Conservation (phyloP, 257 asterid genomes). For the Ocimum tenuiflorum region DNA sequence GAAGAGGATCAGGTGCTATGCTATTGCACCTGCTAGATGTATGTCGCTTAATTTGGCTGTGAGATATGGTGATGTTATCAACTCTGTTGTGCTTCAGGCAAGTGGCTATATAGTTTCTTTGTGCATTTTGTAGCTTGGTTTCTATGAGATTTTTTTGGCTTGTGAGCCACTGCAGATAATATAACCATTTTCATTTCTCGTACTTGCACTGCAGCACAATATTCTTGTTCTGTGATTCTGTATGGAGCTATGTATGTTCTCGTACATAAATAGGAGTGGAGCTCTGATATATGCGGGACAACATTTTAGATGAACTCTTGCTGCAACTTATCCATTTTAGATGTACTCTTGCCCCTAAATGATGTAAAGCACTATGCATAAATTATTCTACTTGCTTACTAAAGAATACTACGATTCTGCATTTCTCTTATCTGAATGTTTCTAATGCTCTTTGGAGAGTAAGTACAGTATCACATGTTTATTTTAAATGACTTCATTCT, state of each 20-base stretch:
- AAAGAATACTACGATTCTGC: background rate
- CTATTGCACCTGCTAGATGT: conserved; percentile 88
- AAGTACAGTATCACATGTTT: background rate
- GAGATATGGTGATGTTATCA: conserved; percentile 80
- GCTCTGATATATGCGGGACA: background rate
- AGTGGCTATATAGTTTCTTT: conserved; percentile 16
- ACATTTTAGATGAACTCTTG: background rate
- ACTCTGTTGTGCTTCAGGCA: conserved; percentile 88
- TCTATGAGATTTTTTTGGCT: background rate
- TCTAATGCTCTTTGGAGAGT: background rate
- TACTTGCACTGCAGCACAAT: background rate
- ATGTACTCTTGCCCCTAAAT: background rate
- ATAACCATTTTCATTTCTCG: background rate
- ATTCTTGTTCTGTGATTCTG: background rate
- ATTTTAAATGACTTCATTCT: background rate
- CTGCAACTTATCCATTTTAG: background rate
- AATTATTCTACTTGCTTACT: background rate
- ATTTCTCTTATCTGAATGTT: background rate
- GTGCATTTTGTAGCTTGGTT: background rate
- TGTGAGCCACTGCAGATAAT: background rate
- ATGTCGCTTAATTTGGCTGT: conserved; percentile 91
- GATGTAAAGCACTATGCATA: background rate
- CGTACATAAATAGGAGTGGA: background rate
- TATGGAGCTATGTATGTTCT: background rate
- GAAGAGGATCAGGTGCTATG: conserved; percentile 70